These are phyloP conservation scores for Domatiomyces globalis DNA, from an alignment of 2,329 filamentous ascomycete species.

Conservation along the genomic window DNA sequence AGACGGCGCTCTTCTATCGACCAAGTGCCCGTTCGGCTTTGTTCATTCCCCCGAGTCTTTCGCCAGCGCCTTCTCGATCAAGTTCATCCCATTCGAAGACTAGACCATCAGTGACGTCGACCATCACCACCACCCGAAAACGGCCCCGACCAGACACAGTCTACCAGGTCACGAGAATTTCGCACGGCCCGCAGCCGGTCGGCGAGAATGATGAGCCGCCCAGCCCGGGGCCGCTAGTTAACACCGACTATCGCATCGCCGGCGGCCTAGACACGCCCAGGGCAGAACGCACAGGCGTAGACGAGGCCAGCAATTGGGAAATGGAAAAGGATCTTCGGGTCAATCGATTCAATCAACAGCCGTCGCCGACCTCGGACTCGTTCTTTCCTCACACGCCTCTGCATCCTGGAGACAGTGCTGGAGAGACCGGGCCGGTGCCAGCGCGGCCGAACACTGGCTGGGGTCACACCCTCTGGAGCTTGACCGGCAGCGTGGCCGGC, in stretches of 20 bases:
- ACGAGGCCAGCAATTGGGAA: slow-evolving; percentile 16
- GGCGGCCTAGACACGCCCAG: slow-evolving; percentile 22
- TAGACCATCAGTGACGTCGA: background rate
- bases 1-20: background rate
- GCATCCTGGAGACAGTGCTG: background rate
- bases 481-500: slow-evolving; percentile 36
- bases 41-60: background rate
- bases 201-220: slow-evolving; percentile 2
- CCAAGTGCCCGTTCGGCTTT: background rate
- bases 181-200: slow-evolving; percentile 1
- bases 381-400: background rate
- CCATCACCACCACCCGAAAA: background rate
- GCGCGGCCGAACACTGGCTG: slow-evolving; percentile 19
- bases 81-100: background rate
- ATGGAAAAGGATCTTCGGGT: slow-evolving; percentile 29
- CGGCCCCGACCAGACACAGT: background rate
- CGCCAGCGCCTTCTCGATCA: background rate
- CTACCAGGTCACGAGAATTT: background rate
- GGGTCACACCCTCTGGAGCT: slow-evolving; percentile 29
- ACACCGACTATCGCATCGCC: slow-evolving; percentile 26
- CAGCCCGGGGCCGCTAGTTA: slow-evolving; percentile 27
- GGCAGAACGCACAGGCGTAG: slow-evolving; percentile 15
- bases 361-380: slow-evolving; percentile 14
- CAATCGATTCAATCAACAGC: slow-evolving; percentile 27
- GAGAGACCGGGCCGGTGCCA: background rate